Base-by-base conservation (phyloP, 345 rosid genomes). In the Turnera subulata region DNA sequence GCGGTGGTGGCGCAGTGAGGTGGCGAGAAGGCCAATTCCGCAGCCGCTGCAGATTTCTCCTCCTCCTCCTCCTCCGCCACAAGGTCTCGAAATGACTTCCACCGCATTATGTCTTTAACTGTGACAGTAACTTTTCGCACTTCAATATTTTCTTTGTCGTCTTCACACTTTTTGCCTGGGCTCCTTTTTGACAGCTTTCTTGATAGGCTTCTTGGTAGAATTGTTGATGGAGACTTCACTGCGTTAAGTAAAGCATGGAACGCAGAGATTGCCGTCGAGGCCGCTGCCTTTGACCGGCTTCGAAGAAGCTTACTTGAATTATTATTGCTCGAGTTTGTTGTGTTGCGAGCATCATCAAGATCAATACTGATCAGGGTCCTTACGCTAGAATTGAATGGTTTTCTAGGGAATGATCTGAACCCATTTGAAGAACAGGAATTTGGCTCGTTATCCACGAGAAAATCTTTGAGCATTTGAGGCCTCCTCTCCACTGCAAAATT, bases 71-170 rank as follows among this genome's bases (percentile, higher is more conserved):
- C 84, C 20, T 77, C 89, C 21, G 4, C 35, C 35, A 32, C 57
- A 53, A 81, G 46, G 68, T 86, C 91, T n/a, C 78, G 76, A 67
- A 82, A 89, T 13, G 98, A 89, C 51, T 64, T 77, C 98, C 95
- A 86, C 67, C 96, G 67, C 49, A 92, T 76, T 55, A 92, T 89
- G 67, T 92, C 98, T 76, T 82, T 92, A 50, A 85, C 59, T 12
- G 69, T 82, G 57, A 83, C 40, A 7, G 78, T 59, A 7, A 51
- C 59, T 6, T 46, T 52, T 59, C 55, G 62, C 33, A n/a, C 35
- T 59, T 49, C 59, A 20, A 1, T 29, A 38, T 55, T 66, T 52
- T 11, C 4, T 17, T 32, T 35, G 45, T 50, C 52, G 35, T 13
- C 58, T 9, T 35, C 46, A 20, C 26, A 56, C 50, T 53, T 51